A percentile compares a stretch with the other conserved stretches of the same genome.
These are phyloP conservation scores for Coemansia sp. DNA, from an alignment of 192 early-diverging fungal species.

Conservation along the genomic window DNA sequence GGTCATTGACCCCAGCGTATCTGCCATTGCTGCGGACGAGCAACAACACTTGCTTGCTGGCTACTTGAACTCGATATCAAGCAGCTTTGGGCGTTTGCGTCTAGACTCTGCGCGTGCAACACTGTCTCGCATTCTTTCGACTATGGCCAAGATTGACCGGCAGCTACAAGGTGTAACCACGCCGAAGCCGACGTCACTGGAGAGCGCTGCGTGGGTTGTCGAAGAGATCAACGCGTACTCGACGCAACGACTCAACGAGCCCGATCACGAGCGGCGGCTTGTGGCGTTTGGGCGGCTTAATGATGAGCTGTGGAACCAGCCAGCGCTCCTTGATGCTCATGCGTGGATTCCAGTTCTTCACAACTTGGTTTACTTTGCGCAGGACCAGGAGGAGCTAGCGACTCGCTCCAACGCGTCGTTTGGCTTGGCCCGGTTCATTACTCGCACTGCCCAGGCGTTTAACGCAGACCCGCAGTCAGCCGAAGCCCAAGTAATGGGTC, in stretches of 20 bases:
- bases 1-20: constrained; percentile 48
- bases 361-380: constrained; percentile 80
- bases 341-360: constrained; percentile 91
- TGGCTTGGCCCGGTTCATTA: constrained; percentile 72
- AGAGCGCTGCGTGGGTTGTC: constrained; percentile 58
- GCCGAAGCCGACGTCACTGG: constrained; percentile 32
- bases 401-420: constrained; percentile 79
- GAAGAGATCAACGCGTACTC: constrained; percentile 82
- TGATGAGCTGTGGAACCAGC: constrained; percentile 60
- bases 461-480: constrained; percentile 10
- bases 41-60: constrained; percentile 39
- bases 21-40: constrained; percentile 7
- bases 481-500: constrained; percentile 19
- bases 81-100: constrained; percentile 70
- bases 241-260: constrained; percentile 71
- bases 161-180: not conserved
- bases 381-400: constrained; percentile 83
- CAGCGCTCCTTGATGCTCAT: constrained; percentile 55
- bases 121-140: constrained; percentile 62
- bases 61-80: constrained; percentile 68
- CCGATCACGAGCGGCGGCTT: constrained; percentile 82
- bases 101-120: constrained; percentile 63
- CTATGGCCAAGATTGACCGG: constrained; percentile 64
- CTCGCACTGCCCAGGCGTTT: constrained; percentile 45
- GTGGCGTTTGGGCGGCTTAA: constrained; percentile 73